Base-by-base conservation (phyloP, 23 red algal genomes). In the Pyropia haitanensis region DNA sequence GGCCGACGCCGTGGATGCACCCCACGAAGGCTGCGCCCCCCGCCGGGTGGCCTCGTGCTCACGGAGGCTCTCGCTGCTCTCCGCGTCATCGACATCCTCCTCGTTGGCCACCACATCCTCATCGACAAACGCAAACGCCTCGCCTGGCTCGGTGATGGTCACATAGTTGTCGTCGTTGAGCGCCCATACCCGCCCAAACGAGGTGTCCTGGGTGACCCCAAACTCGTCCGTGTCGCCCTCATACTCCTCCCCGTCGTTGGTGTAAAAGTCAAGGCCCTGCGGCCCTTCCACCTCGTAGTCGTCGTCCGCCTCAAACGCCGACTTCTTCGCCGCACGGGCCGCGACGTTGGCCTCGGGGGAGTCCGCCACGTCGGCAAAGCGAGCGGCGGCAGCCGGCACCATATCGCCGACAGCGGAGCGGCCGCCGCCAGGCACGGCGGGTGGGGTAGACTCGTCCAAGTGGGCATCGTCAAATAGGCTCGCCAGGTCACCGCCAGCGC, bases 111-210 rank as follows among this genome's bases (percentile, higher is more conserved):
- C 81, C 16, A 68, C 70, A 62, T 87, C 81, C 25, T 76, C 27
- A 27, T 87, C 81, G 8, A 46, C 39, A 61, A 76, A 87, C 2
- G 63, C 62, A 56, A 76, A 87, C 10, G 81, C 61, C 53, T 87
- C 60, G n/a, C 81, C 81, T 18, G 81, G 81, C 19, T 87, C 81
- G 16, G 81, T 76, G 55, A 87, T 77, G 14, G 81, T 87, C 22
- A 87, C 71, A 61, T 87, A 77, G 2, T 28, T 60, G 53, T 87
- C 81, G 28, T 87, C 81, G 62, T 87, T 87, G 9, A 87, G 57
- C 16, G 75, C 81, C 81, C 81, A 87, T 7, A 77, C 44, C 5
- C 71, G 59, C 14, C 81, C 81, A 69, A 77, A 69, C 63, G 53
- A 70, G 27, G 81, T 70, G 22, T 66, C 57, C 27, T 70, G 63